phyloP scores from a whole-genome alignment of 192 early-diverging fungal genomes.

The Linnemannia exigua region DNA sequence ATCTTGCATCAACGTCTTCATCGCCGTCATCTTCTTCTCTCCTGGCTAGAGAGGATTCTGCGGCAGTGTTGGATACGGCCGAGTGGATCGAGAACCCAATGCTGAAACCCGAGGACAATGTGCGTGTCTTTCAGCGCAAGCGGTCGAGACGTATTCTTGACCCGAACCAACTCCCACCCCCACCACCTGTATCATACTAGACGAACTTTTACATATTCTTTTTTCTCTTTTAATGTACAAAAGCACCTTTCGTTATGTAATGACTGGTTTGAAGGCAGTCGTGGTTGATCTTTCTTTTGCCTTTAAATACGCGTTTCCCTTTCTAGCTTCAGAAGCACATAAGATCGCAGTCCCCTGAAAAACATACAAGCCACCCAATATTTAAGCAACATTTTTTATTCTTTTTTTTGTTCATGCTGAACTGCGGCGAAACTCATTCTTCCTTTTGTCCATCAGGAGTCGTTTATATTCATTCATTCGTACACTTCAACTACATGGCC shows the following conservation, averaged over 20 bases:
- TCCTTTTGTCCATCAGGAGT: background rate
- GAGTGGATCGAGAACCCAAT: constrained; percentile 4
- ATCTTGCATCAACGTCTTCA: background rate
- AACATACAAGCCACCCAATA: background rate
- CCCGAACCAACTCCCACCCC: background rate
- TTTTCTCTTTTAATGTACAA: background rate
- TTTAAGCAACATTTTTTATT: constrained; percentile 17
- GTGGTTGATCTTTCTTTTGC: too few relatives aligned
- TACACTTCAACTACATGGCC: background rate
- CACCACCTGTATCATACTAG: constrained; percentile 2
- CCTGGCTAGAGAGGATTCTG: background rate
- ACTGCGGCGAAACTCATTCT: background rate
- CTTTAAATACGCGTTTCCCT: too few relatives aligned
- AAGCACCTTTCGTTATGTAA: too few relatives aligned
- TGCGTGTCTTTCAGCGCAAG: constrained; percentile 44
- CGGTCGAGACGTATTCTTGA: background rate
- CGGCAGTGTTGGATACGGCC: background rate
- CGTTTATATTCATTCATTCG: background rate
- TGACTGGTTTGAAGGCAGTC: too few relatives aligned
- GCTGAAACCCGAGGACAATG: constrained; percentile 34
- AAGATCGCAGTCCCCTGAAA: background rate
- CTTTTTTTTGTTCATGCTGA: background rate
- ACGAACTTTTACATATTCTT: background rate
- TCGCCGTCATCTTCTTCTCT: too few relatives aligned
- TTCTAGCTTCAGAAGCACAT: too few relatives aligned